These are phyloP conservation scores for Naganishia cerealis DNA, from an alignment of 1,284 basidiomycete genomes.

Conservation along the genomic window DNA sequence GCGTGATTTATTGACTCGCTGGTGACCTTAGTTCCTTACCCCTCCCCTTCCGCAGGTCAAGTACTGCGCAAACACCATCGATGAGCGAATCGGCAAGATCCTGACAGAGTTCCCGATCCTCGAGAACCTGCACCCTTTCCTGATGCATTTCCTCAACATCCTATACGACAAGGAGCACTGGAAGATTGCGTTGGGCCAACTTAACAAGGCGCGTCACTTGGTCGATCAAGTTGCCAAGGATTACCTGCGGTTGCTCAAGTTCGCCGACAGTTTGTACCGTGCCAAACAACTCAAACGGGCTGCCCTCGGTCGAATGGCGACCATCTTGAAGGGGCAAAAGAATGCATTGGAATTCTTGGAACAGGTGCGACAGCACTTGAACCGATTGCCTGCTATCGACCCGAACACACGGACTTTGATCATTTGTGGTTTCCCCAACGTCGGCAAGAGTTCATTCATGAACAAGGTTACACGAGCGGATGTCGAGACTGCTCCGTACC, in stretches of 20 bases:
- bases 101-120: conserved; percentile 94
- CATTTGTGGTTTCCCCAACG: conserved; percentile 95
- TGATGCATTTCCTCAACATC: conserved; percentile 89
- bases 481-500: conserved; percentile 72
- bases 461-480: conserved; percentile 97
- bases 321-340: conserved; percentile 94
- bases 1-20: neutral
- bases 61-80: conserved; percentile 96
- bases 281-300: conserved; percentile 96
- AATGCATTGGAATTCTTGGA: conserved; percentile 93
- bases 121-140: conserved; percentile 94
- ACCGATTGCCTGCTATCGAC: conserved; percentile 90
- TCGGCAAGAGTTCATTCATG: conserved; percentile 95
- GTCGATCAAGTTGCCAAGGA: conserved; percentile 95
- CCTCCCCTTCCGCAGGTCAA: conserved; percentile 64
- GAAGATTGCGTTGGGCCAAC: conserved; percentile 92
- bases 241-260: conserved; percentile 90
- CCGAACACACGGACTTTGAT: conserved; percentile 94
- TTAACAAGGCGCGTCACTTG: conserved; percentile 86
- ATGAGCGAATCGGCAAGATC: conserved; percentile 92
- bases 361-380: conserved; percentile 95
- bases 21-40: neutral
- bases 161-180: conserved; percentile 98
- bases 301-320: conserved; percentile 93
- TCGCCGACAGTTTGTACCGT: conserved; percentile 90